Evolutionary conservation across 2,329 filamentous ascomycete species (phyloP), one percentile per base, ranked within the genome.

Genomic region (Diaporthe humulicola): DNA sequence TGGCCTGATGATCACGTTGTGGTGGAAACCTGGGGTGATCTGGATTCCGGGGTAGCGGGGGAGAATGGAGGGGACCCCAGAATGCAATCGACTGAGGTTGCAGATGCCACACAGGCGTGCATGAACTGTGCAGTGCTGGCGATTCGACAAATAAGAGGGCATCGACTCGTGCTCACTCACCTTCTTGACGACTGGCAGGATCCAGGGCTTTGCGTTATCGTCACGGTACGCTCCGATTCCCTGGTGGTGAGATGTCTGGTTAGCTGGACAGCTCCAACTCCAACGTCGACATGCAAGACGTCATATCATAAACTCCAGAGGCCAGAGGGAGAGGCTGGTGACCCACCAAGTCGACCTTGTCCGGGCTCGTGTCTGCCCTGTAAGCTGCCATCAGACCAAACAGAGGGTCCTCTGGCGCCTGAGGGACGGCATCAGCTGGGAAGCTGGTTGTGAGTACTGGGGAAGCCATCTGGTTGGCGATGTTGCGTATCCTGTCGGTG

Each of bases 181-280:
- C 94, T 98, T 97, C 87, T 95, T 97, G 76, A 98, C 96, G 3
- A 98, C 96, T 28, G 97, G 96, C 77, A 99, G 87, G 76, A 99
- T 92, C 97, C 97, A 99, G 4, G 97, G 97, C 88, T 98, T 98
- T 76, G 95, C 96, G 82, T 96, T 93, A 86, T 98, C 90, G 82
- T 98, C 97, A 83, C 97, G 91, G 86, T 99, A 99, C 75, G 97
- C 97, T 79, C 97, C 97, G 87, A 98, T 92, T 74, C 91, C 91
- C 90, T 91, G 40, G 19, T 25, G 56, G 33, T 17, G n/a, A 36
- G n/a, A 56, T 36, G 12, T 40, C 2, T 50, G 36, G 73, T 76
- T 40, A 72, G 60, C 42, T 74, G 38, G 48, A 61, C 52, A 52
- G 52, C 56, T 52, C 17, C 56, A 28, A 40, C 56, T 52, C 17